These are phyloP conservation scores for Wallacemonas sp. DNA, from an alignment of 208 protist genomes.

Conservation along the genomic window DNA sequence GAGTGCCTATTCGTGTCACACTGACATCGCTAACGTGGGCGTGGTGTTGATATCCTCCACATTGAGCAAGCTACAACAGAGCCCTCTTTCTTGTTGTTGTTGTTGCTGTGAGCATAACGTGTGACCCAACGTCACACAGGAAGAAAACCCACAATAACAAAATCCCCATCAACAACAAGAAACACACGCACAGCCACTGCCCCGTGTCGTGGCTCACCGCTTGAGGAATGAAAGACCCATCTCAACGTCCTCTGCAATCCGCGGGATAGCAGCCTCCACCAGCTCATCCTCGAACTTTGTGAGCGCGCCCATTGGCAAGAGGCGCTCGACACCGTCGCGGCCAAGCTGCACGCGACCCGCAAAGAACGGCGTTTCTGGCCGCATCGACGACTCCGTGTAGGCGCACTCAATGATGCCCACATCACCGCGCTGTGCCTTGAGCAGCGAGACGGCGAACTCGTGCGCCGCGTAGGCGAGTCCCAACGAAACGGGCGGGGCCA, in stretches of 20 bases:
- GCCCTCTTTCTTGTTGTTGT: too few relatives aligned
- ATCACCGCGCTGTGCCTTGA: constrained; percentile 81
- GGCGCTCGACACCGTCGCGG: constrained; percentile 63
- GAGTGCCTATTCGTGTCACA: too few relatives aligned
- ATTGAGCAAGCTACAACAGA: too few relatives aligned
- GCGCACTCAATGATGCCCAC: constrained; percentile 81
- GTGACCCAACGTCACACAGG: too few relatives aligned
- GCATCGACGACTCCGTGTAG: constrained; percentile 72
- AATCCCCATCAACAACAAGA: too few relatives aligned
- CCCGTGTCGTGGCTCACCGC: too few relatives aligned
- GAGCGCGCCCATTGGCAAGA: constrained; percentile 63
- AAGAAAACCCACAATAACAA: too few relatives aligned
- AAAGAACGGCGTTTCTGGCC: constrained; percentile 77
- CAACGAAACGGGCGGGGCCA: constrained; percentile 43
- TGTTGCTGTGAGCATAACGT: too few relatives aligned
- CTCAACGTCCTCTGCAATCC: constrained; percentile 80
- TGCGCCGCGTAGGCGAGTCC: constrained; percentile 62
- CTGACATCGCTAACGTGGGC: too few relatives aligned
- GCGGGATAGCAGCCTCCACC: constrained; percentile 73
- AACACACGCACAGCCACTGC: too few relatives aligned
- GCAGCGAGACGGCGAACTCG: constrained; percentile 64
- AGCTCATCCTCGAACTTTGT: constrained; percentile 66
- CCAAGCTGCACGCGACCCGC: constrained; percentile 84
- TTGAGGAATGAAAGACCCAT: constrained; percentile 61
- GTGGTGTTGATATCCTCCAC: too few relatives aligned